These are phyloP conservation scores for Curvularia hawaiiensis DNA, from an alignment of 2,329 filamentous ascomycete species.

Conservation along the genomic window DNA sequence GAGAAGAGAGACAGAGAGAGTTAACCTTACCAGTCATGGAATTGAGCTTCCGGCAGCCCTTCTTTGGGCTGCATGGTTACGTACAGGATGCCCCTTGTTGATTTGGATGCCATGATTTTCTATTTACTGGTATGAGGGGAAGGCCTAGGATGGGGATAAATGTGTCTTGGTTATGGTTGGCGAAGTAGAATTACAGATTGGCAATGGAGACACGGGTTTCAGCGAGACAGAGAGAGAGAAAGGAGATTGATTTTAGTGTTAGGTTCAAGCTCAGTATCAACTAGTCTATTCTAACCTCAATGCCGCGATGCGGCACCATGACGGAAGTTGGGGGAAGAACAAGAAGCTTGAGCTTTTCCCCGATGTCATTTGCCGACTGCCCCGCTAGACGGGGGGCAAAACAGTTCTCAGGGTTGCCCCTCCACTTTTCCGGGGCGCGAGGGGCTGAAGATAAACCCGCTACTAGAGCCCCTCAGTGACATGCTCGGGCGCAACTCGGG, in stretches of 20 bases:
- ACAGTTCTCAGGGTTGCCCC: conserved; percentile 21
- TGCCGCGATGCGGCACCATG: conserved; percentile 6
- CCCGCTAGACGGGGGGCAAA: conserved; percentile 13
- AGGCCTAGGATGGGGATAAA: background rate
- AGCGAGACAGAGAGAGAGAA: no score
- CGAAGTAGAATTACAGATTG: background rate
- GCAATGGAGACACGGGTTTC: background rate
- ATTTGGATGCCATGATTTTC: conserved; percentile 47
- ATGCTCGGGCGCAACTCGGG: background rate
- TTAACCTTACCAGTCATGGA: conserved; percentile 67
- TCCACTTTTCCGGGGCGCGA: conserved; percentile 22
- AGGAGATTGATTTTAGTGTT: background rate
- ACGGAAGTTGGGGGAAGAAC: conserved; percentile 14
- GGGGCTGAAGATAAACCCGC: conserved; percentile 30
- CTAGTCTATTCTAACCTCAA: conserved; percentile 4
- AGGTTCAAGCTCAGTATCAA: conserved; percentile 2
- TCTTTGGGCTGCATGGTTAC: conserved; percentile 84
- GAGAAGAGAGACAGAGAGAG: background rate
- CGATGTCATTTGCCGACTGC: conserved; percentile 43
- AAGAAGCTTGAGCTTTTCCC: conserved; percentile 19
- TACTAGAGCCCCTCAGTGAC: background rate
- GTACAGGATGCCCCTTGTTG: conserved; percentile 72
- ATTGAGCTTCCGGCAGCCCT: conserved; percentile 68
- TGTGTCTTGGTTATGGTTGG: background rate
- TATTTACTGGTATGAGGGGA: background rate